These are phyloP conservation scores for Saccharomycopsis sp. DNA, from an alignment of 805 yeast species.

Conservation along the genomic window DNA sequence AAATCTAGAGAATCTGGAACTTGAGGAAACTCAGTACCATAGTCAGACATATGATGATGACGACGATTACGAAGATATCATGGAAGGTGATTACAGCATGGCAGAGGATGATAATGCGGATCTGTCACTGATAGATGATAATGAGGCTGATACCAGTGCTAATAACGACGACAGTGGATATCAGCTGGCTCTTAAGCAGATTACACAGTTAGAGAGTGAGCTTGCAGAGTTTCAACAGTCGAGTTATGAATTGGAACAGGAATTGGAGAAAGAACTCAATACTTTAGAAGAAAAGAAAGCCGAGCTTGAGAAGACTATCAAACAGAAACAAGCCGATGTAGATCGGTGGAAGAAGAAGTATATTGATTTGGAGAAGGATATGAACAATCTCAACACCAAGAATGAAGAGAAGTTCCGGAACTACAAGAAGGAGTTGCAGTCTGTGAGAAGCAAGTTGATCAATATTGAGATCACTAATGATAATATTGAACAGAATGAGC, in stretches of 20 bases:
- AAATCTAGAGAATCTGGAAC: background rate
- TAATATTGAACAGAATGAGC: constrained; percentile 36
- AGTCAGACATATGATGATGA: background rate
- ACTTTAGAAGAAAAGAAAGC: constrained; percentile 29
- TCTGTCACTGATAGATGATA: background rate
- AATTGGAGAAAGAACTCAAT: constrained; percentile 38
- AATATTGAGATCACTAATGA: constrained; percentile 40
- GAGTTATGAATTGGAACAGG: constrained; percentile 39
- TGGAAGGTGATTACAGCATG: background rate
- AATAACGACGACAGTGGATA: constrained; percentile 18
- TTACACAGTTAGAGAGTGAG: constrained; percentile 36
- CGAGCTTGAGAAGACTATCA: constrained; percentile 22
- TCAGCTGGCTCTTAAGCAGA: constrained; percentile 31
- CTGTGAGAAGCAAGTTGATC: constrained; percentile 29
- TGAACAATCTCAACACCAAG: constrained; percentile 22
- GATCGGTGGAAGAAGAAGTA: constrained; percentile 27
- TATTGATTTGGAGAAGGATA: constrained; percentile 27
- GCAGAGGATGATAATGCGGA: background rate
- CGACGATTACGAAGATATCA: background rate
- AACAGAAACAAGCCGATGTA: constrained; percentile 24
- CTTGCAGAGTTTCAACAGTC: constrained; percentile 38
- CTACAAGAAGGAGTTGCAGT: constrained; percentile 28
- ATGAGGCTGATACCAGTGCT: background rate
- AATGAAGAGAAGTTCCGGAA: constrained; percentile 25
- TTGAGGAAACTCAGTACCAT: background rate